phyloP scores from a whole-genome alignment of 179 eudicot species.

The Drosera spatulata region DNA sequence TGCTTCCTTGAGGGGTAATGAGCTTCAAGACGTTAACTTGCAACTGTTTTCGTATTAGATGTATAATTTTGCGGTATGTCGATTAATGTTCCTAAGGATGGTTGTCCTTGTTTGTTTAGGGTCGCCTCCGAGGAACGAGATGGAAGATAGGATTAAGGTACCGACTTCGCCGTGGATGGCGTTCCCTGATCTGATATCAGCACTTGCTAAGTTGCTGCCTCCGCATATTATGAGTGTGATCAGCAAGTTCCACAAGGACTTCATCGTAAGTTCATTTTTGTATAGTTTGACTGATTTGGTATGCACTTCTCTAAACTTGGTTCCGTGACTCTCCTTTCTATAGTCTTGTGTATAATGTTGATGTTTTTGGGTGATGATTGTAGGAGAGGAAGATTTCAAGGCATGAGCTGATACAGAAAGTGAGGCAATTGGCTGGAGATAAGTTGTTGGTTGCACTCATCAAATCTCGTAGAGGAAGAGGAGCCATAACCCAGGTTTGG shows the following conservation, averaged over 20 bases:
- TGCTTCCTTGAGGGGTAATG: not conserved
- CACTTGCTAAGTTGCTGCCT: slow-evolving; percentile 20
- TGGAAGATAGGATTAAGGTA: slow-evolving; percentile 3
- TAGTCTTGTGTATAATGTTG: not conserved
- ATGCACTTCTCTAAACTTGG: not conserved
- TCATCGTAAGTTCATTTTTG: slow-evolving; percentile 13
- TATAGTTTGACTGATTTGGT: not conserved
- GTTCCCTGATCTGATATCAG: slow-evolving; percentile 20
- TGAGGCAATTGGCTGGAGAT: slow-evolving; percentile 41
- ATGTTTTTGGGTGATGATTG: not conserved
- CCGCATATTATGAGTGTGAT: slow-evolving; percentile 21
- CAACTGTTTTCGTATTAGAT: not conserved
- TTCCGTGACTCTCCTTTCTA: not conserved
- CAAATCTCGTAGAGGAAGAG: slow-evolving; percentile 30
- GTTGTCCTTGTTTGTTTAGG: too few species aligned
- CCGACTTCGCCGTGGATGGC: slow-evolving; percentile 36
- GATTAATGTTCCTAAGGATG: not conserved
- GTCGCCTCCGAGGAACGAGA: too few species aligned
- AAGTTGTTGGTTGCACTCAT: slow-evolving; percentile 24
- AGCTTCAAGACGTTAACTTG: not conserved
- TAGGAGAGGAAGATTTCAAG: slow-evolving; percentile 35
- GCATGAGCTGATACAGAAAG: slow-evolving; percentile 16
- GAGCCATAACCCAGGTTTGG: not conserved
- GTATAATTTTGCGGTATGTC: not conserved
- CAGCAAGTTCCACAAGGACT: slow-evolving; percentile 24